These are phyloP conservation scores for Lotmaria passim DNA, from an alignment of 208 protist species.

Conservation along the genomic window DNA sequence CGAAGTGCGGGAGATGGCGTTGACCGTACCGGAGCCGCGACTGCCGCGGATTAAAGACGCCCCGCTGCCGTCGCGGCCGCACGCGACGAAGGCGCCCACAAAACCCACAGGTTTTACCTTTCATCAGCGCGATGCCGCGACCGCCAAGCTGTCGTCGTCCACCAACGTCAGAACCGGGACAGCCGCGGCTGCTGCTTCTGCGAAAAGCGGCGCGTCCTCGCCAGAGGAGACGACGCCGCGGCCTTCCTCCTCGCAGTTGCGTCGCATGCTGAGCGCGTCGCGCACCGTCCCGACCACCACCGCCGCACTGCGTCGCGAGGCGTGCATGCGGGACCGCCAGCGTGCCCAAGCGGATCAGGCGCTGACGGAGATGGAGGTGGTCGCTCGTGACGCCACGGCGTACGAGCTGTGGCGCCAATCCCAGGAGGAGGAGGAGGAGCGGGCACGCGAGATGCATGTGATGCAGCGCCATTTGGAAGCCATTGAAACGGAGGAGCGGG, in stretches of 20 bases:
- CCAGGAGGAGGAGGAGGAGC: constrained; percentile 41
- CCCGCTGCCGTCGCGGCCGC: constrained; percentile 1
- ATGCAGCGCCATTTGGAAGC: constrained; percentile 48
- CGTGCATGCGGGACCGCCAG: constrained; percentile 45
- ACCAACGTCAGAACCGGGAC: background rate
- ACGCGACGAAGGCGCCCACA: constrained; percentile 26
- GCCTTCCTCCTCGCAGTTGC: constrained; percentile 30
- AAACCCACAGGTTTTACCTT: constrained; percentile 44
- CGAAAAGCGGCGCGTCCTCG: background rate
- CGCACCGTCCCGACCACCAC: constrained; percentile 53
- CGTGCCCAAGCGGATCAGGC: constrained; percentile 39
- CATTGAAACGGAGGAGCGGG: constrained; percentile 42
- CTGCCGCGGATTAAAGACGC: constrained; percentile 45
- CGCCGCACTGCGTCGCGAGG: constrained; percentile 68
- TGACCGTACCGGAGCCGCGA: constrained; percentile 66
- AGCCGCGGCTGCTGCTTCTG: background rate
- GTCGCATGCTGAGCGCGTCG: constrained; percentile 40
- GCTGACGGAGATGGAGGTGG: constrained; percentile 54
- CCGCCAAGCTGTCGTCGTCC: background rate
- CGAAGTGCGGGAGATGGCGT: constrained; percentile 79
- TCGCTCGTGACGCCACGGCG: constrained; percentile 43
- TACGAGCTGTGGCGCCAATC: constrained; percentile 68
- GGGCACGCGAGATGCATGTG: constrained; percentile 29
- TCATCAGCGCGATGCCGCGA: constrained; percentile 18
- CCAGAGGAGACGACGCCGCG: background rate